phyloP scores from a whole-genome alignment of 192 early-diverging fungal species.

The Coemansia sp. region DNA sequence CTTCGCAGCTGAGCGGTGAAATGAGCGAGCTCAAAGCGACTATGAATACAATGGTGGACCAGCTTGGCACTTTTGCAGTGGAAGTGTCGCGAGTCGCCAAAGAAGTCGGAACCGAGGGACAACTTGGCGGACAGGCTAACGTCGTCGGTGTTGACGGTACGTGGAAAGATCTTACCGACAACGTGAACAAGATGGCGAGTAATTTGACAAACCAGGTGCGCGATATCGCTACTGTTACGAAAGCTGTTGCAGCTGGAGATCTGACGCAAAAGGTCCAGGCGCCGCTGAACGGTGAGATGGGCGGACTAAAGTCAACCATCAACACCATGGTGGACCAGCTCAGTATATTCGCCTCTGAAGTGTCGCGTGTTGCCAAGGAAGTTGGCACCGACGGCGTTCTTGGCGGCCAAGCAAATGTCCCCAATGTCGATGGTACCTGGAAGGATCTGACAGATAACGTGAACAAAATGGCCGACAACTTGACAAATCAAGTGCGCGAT shows the following conservation, averaged over 20 bases:
- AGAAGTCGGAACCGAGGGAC: conserved; percentile 59
- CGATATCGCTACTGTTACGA: conserved; percentile 55
- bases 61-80: conserved; percentile 56
- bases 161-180: conserved; percentile 63
- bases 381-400: conserved; percentile 58
- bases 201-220: conserved; percentile 65
- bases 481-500: conserved; percentile 64
- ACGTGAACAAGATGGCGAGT: conserved; percentile 64
- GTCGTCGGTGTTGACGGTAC: conserved; percentile 59
- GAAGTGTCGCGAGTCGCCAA: conserved; percentile 69
- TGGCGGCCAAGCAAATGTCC: conserved; percentile 56
- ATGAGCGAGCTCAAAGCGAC: conserved; percentile 42
- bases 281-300: conserved; percentile 57
- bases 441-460: conserved; percentile 63
- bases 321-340: conserved; percentile 34
- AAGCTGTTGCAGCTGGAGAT: conserved; percentile 16
- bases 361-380: conserved; percentile 65
- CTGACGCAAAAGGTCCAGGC: conserved; percentile 24
- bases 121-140: conserved; percentile 54
- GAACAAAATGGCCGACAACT: conserved; percentile 64
- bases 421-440: conserved; percentile 61
- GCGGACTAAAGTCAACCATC: conserved; percentile 4
- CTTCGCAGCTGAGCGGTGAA: conserved; percentile 49
- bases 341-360: conserved; percentile 60
- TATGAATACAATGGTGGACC: conserved; percentile 19